Base-by-base conservation (phyloP, 2,329 filamentous ascomycete species). In the Exophiala sp. region DNA sequence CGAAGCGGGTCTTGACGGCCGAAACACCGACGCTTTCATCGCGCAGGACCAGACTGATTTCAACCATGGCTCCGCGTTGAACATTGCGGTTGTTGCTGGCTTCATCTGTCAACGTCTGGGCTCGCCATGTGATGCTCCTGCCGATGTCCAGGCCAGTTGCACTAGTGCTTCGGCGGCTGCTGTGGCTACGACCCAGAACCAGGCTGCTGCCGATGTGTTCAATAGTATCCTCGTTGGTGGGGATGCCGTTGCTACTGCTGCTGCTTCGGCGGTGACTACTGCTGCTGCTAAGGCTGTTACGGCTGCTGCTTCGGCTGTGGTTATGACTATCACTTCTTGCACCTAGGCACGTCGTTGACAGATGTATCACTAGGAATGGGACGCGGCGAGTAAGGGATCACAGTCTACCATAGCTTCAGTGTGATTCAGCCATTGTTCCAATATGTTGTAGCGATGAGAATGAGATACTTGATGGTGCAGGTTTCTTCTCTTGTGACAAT, bases 51-150 rank as follows among this genome's bases (percentile, higher is more conserved):
- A 71, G 63, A 51, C 57, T 32, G 66, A 65, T 64, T 82, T 81
- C 69, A 73, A 71, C 66, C 79, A 82, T 67, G 78, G 78, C 49
- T 79, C 76, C 2, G 78, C 78, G 8, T 65, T 73, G 38, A 74
- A 73, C 63, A 77, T 78, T 60, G 69, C 62, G 33, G 68, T 78
- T 59, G 74, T 80, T 58, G 69, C 76, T 8, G 59, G 67, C 38
- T 79, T 79, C 63, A 77, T 78, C 65, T 78, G 75, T 65, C 63
- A 69, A 33, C 73, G 74, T 46, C 64, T 78, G 12, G 54, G 63
- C 24, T 71, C 66, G 40, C 50, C 64, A 6, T 72, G 71, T 53
- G 66, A 68, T 24, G 71, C 70, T 2, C 47, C 62, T 4, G 63
- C 62, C 5, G 65, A 62, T 38, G 42, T 52, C 8, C 45, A 52